These are phyloP conservation scores for Diaporthe vaccinii DNA, from an alignment of 2,329 filamentous ascomycete genomes.

Conservation along the genomic window DNA sequence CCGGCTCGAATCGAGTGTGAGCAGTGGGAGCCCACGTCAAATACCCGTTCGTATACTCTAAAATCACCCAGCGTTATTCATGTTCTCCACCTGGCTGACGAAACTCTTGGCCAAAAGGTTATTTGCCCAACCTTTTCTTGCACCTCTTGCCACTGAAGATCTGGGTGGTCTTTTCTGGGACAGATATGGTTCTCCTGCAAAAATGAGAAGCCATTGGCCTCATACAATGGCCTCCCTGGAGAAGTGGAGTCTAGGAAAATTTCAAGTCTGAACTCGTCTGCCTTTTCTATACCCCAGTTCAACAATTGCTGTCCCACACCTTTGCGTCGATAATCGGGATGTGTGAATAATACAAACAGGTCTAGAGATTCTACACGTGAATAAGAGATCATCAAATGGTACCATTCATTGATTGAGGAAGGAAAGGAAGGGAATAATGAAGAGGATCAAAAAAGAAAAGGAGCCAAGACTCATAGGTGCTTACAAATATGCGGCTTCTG, in stretches of 20 bases:
- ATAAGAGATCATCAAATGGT: no score
- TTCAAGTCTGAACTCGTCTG: conserved; percentile 44
- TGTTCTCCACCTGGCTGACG: conserved; percentile 35
- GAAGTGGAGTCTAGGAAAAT: conserved; percentile 46
- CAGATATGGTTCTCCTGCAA: conserved; percentile 44
- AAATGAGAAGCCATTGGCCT: conserved; percentile 43
- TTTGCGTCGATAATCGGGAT: conserved; percentile 44
- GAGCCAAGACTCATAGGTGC: background rate
- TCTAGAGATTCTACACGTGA: conserved; percentile 35
- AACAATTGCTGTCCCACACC: conserved; percentile 46
- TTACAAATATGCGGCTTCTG: conserved; percentile 31
- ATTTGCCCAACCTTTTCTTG: conserved; percentile 56
- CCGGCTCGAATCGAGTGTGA: no score
- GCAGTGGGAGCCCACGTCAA: background rate
- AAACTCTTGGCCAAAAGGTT: conserved; percentile 43
- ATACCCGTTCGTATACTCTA: background rate
- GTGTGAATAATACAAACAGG: conserved; percentile 46
- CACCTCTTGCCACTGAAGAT: conserved; percentile 45
- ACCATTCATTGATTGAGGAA: background rate
- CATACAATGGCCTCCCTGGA: conserved; percentile 43
- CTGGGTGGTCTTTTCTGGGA: conserved; percentile 43
- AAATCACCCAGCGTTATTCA: background rate
- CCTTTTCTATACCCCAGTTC: conserved; percentile 45
- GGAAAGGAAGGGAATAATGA: background rate
- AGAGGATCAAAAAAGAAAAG: background rate